phyloP scores from a whole-genome alignment of 2,329 filamentous ascomycete genomes.

The Xylariaceae sp. region DNA sequence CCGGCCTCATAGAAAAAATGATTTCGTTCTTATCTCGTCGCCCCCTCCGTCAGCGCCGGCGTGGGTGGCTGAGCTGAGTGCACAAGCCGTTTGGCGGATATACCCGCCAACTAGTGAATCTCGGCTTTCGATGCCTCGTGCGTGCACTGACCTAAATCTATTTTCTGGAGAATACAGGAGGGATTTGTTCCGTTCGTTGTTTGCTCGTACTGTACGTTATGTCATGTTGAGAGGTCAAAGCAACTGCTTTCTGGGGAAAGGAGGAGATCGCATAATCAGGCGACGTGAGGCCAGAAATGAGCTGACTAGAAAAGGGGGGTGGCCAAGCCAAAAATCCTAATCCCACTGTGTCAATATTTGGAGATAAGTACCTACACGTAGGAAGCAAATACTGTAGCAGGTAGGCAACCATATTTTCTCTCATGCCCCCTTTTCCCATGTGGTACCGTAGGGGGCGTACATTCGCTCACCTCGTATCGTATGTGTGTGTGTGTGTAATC shows the following conservation, averaged over 20 bases:
- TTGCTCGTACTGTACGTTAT: conserved; percentile 6
- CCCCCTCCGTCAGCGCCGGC: conserved; percentile 17
- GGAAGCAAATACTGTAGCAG: conserved; percentile 3
- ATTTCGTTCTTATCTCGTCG: conserved; percentile 10
- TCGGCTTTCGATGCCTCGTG: background rate
- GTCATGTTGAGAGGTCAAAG: background rate
- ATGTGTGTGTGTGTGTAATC: conserved; percentile 16
- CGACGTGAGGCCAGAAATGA: conserved; percentile 29
- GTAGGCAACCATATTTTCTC: conserved; percentile 8
- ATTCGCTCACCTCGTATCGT: conserved; percentile 20
- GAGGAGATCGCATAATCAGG: conserved; percentile 20
- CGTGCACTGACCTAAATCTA: background rate
- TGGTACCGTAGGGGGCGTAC: background rate
- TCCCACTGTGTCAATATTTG: conserved; percentile 11
- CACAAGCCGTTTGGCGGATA: conserved; percentile 19
- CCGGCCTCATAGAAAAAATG: no score
- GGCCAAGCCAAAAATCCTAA: conserved; percentile 2
- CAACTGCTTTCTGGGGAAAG: conserved; percentile 2
- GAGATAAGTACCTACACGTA: conserved; percentile 19
- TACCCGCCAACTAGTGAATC: conserved; percentile 20
- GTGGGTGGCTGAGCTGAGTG: conserved; percentile 23
- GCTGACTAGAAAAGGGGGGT: conserved; percentile 21
- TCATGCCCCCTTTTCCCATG: conserved; percentile 4
- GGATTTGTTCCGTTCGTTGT: background rate
- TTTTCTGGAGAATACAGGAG: background rate